Evolutionary conservation across 225 moss, liverwort and hornwort species (phyloP).

Genomic region (Climacium dendroides): DNA sequence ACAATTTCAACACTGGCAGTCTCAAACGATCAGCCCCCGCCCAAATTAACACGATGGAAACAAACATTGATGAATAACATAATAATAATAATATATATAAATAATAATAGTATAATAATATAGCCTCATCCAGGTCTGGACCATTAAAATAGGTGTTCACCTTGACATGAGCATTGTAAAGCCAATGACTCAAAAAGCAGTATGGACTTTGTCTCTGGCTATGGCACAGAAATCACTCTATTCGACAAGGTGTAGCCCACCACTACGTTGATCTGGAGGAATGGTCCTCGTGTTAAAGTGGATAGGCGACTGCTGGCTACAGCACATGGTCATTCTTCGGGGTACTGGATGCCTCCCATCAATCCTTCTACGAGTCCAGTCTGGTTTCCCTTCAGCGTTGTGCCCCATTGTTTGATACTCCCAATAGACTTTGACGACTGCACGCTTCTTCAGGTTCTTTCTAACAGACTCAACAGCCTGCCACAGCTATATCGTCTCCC

Average conservation of each 20-base stretch:
- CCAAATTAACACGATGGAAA: neutral
- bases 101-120: too few species aligned
- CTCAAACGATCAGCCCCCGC: neutral
- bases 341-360: neutral
- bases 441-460: constrained; percentile 5
- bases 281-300: neutral
- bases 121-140: constrained; percentile 12
- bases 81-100: neutral
- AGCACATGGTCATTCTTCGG: constrained; percentile 13
- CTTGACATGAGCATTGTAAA: neutral
- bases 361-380: neutral
- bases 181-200: constrained; percentile 23
- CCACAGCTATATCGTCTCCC: constrained; percentile 13
- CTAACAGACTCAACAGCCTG: constrained; percentile 2
- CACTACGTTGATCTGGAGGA: constrained; percentile 10
- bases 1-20: neutral
- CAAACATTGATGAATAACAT: neutral
- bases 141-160: constrained; percentile 7
- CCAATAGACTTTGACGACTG: constrained; percentile 3
- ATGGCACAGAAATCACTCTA: constrained; percentile 3
- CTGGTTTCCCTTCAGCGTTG: neutral
- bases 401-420: neutral
- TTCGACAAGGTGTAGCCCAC: constrained; percentile 16
- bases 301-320: constrained; percentile 1
- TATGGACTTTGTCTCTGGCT: constrained; percentile 4